A percentile compares a stretch with the other conserved stretches of the same genome.
These are phyloP conservation scores for Globisporangium sylvaticum DNA, from an alignment of 352 stramenopile genomes.

Conservation along the genomic window DNA sequence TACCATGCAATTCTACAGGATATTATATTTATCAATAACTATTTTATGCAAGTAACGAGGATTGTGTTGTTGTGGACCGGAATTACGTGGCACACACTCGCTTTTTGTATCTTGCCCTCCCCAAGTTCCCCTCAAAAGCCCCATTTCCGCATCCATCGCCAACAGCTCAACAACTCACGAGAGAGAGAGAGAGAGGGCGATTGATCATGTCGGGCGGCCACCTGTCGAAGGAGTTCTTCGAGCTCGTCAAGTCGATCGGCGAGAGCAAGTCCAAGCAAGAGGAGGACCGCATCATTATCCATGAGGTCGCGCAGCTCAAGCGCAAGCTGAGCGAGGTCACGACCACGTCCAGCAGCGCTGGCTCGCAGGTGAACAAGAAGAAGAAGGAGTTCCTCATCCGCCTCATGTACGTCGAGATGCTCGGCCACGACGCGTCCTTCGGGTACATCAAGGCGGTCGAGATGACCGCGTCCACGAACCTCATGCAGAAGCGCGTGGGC, in stretches of 20 bases:
- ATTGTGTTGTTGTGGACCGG: neutral
- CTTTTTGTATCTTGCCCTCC: constrained; percentile 6
- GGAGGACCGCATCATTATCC: constrained; percentile 98
- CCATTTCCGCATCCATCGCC: neutral
- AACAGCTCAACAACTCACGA: neutral
- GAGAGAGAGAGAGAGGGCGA: neutral
- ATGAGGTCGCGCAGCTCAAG: constrained; percentile 95
- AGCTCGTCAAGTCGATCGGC: constrained; percentile 99
- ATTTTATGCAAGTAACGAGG: neutral
- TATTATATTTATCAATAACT: neutral
- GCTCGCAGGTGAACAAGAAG: constrained; percentile 90
- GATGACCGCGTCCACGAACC: constrained; percentile 95
- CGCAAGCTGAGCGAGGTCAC: constrained; percentile 91
- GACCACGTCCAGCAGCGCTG: constrained; percentile 64
- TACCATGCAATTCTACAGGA: neutral
- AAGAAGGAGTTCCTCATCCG: constrained; percentile 99
- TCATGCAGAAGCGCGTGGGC: constrained; percentile 98
- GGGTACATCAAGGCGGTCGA: constrained; percentile 98
- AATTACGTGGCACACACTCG: neutral
- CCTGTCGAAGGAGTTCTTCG: constrained; percentile 98
- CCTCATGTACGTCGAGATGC: constrained; percentile 99
- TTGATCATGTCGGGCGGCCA: constrained; percentile 80
- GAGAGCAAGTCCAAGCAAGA: constrained; percentile 99
- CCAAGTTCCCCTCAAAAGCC: neutral
- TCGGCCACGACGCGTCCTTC: constrained; percentile 99